Evolutionary conservation across 2,329 filamentous ascomycete species (phyloP).

Genomic region (Lachnellula suecica): DNA sequence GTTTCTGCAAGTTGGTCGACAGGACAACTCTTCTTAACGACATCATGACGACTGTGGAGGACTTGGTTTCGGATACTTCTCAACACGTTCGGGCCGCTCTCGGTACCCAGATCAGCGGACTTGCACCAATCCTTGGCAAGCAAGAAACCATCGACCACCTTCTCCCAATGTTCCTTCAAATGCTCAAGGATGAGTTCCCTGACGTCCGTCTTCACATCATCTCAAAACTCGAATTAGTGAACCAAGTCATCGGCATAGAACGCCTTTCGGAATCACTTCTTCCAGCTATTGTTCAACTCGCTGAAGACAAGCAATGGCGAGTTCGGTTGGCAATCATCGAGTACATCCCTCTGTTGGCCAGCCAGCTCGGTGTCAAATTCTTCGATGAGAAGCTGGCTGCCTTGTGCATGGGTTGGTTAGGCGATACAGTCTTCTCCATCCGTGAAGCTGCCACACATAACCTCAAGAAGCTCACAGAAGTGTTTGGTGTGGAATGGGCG

Average conservation of each 20-base stretch:
- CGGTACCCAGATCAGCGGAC: constrained; percentile 93
- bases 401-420: constrained; percentile 97
- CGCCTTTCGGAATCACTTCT: constrained; percentile 94
- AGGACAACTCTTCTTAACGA: constrained; percentile 86
- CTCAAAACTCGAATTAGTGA: constrained; percentile 98
- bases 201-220: constrained; percentile 99
- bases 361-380: constrained; percentile 93
- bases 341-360: constrained; percentile 95
- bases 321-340: constrained; percentile 98
- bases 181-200: constrained; percentile 99
- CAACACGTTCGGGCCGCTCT: constrained; percentile 96
- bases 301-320: constrained; percentile 99
- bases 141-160: constrained; percentile 97
- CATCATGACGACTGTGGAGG: constrained; percentile 95
- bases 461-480: constrained; percentile 96
- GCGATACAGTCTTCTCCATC: constrained; percentile 98
- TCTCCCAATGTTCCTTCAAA: constrained; percentile 97
- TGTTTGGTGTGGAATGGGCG: constrained; percentile 97
- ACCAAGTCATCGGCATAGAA: constrained; percentile 98
- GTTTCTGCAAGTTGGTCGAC: constrained; percentile 90
- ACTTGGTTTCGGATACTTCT: constrained; percentile 91
- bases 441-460: constrained; percentile 96
- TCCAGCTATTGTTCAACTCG: constrained; percentile 93
- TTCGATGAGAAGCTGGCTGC: constrained; percentile 96
- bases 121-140: constrained; percentile 95